These are phyloP conservation scores for Populus tomentosa DNA, from an alignment of 441 rosid species.

Conservation along the genomic window DNA sequence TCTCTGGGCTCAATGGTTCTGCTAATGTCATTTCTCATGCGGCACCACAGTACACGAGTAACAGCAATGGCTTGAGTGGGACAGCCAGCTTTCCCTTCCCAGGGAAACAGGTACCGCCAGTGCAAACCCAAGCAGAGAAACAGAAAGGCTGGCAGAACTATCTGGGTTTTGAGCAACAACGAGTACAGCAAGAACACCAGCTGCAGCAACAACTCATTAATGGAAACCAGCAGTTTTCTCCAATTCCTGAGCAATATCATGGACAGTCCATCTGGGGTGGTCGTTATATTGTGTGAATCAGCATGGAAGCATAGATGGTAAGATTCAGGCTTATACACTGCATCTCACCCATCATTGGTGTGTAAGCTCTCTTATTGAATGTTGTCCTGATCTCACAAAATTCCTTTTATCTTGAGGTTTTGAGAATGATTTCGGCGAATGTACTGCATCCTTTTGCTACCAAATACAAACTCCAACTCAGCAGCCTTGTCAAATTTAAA, in stretches of 20 bases:
- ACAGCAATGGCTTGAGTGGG: constrained; percentile 50
- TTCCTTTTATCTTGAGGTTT: constrained; percentile 30
- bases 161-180: constrained; percentile 39
- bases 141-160: constrained; percentile 50
- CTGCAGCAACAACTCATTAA: constrained; percentile 47
- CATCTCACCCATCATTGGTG: background rate
- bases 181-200: constrained; percentile 45
- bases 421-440: constrained; percentile 56
- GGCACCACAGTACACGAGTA: constrained; percentile 39
- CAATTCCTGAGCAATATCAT: constrained; percentile 67
- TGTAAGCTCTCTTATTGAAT: background rate
- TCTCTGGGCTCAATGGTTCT: constrained; percentile 37
- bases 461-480: constrained; percentile 54
- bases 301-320: constrained; percentile 49
- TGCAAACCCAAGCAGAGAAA: constrained; percentile 47
- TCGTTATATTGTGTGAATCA: constrained; percentile 81
- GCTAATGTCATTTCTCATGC: constrained; percentile 38
- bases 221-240: constrained; percentile 50
- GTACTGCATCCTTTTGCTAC: constrained; percentile 54
- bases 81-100: constrained; percentile 75
- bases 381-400: constrained; percentile 1
- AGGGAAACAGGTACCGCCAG: constrained; percentile 57
- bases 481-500: constrained; percentile 40
- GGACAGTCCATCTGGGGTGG: constrained; percentile 78
- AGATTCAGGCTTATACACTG: constrained; percentile 11